These are phyloP conservation scores for Colletotrichum magnum DNA, from an alignment of 2,329 filamentous ascomycete genomes.

Conservation along the genomic window DNA sequence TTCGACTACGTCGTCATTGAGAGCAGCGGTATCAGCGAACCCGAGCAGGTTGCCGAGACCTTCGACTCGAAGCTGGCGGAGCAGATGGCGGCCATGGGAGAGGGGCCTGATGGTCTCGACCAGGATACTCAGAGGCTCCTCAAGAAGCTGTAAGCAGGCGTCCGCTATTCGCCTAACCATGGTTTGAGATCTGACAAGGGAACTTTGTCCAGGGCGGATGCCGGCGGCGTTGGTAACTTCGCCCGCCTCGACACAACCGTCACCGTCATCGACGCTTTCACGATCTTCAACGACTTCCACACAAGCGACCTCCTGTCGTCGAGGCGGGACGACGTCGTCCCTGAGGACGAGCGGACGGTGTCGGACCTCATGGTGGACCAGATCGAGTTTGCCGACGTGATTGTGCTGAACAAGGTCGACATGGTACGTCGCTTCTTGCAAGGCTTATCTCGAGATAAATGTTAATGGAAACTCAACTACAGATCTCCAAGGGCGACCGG, in stretches of 20 bases:
- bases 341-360: conserved; percentile 80
- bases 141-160: conserved; percentile 50
- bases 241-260: conserved; percentile 79
- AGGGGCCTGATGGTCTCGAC: conserved; percentile 50
- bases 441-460: neutral
- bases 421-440: conserved; percentile 57
- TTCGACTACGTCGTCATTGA: conserved; percentile 83
- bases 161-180: conserved; percentile 21
- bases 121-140: conserved; percentile 53
- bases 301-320: conserved; percentile 77
- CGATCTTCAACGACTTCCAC: conserved; percentile 79
- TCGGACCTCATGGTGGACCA: conserved; percentile 84
- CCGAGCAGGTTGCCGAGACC: conserved; percentile 81
- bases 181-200: neutral
- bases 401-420: conserved; percentile 80
- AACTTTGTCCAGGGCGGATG: conserved; percentile 55
- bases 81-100: conserved; percentile 56
- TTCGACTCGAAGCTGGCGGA: conserved; percentile 72
- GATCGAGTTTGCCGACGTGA: conserved; percentile 82
- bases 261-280: conserved; percentile 81
- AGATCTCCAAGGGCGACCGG: conserved; percentile 58
- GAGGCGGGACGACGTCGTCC: conserved; percentile 71
- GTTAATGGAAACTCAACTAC: neutral
- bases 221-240: conserved; percentile 76
- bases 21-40: conserved; percentile 80